Base-by-base conservation (phyloP, 2,329 filamentous ascomycete species). In the Amylocarpus encephaloides region DNA sequence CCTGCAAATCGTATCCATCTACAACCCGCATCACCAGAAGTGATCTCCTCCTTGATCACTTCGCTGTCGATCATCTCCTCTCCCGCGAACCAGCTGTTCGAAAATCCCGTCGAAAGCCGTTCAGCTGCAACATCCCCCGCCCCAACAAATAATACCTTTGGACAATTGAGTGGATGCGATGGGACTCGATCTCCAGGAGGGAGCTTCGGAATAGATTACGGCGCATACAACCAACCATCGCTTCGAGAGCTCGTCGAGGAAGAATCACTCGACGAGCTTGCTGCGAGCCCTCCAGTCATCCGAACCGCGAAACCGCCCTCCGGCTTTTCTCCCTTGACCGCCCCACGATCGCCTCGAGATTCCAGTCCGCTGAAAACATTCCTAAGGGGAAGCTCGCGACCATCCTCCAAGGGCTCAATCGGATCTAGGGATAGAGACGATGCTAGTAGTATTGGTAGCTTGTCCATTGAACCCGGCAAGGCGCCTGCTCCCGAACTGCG, bases 241-340 rank as follows among this genome's bases (percentile, higher is more conserved):
- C 69, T 74, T 30, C 73, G 74, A 46, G 73, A 79, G 15, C 62
- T 75, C 11, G 63, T 71, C 40, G 72, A 78, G 43, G 72, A 75
- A 33, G 65, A 69, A 51, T 72, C 76, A 10, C 68, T 83, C 56
- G 76, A 83, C 68, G 78, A 84, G 48, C 70, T 83, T 40, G 76
- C 81, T 29, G 80, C 81, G 18, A 71, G 73, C 43, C 71, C 88
- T 11, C 89, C 90, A 15, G 79, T 92, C 48, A 79, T 94, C 60
- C 83, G 85, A 56, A 95, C 91, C 30, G 80, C 88, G 30, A 91
- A 91, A 66, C 85, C 84, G 6, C 87, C 87, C 0, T 88, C 86
- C 45, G 87, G 86, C 48, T 80, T 83, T 61, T 90, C 86, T 22
- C 71, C 82, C 15, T 70, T 87, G 46, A 89, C 85, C n/a, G 79